Evolutionary conservation across 106 monocot species (phyloP).

Genomic region (Dendrobium chrysotoxum): DNA sequence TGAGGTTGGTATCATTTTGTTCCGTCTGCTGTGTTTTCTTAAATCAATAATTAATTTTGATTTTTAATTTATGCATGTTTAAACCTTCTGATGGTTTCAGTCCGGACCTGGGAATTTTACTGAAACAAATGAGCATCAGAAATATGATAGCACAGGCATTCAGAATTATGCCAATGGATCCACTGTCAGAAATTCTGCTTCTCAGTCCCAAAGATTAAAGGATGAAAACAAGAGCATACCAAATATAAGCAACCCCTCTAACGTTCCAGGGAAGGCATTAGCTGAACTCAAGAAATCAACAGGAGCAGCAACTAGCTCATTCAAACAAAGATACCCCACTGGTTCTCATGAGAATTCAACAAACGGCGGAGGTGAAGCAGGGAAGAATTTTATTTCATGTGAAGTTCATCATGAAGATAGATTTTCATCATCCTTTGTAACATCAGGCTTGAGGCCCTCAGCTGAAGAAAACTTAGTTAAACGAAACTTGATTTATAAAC

Average conservation of each 20-base stretch:
- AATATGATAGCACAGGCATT: conserved; percentile 10
- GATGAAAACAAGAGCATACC: conserved; percentile 15
- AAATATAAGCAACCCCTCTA: conserved; percentile 9
- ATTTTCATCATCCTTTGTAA: conserved; percentile 21
- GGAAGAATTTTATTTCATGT: conserved; percentile 14
- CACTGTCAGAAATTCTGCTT: conserved; percentile 13
- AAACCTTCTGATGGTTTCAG: conserved; percentile 28
- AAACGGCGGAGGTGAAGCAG: conserved; percentile 14
- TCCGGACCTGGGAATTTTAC: conserved; percentile 17
- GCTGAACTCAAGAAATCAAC: conserved; percentile 8
- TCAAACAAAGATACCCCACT: conserved; percentile 7
- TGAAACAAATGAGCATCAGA: conserved; percentile 14
- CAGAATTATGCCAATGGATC: conserved; percentile 6
- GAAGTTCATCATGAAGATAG: conserved; percentile 10
- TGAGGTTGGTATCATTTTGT: conserved; percentile 23
- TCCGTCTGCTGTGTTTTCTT: background rate
- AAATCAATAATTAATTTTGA: conserved; percentile 5
- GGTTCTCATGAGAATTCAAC: conserved; percentile 7
- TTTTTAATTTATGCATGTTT: conserved; percentile 5
- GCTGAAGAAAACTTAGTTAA: conserved; percentile 32
- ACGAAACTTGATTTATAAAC: conserved; percentile 45
- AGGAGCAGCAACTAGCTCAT: conserved; percentile 6
- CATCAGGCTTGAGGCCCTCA: conserved; percentile 8
- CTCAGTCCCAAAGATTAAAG: conserved; percentile 18
- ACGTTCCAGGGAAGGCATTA: background rate